Percentiles rank a stretch among this genome's conserved stretches.
Evolutionary conservation across 345 rosid species (phyloP).

Genomic region (Linum tenue): DNA sequence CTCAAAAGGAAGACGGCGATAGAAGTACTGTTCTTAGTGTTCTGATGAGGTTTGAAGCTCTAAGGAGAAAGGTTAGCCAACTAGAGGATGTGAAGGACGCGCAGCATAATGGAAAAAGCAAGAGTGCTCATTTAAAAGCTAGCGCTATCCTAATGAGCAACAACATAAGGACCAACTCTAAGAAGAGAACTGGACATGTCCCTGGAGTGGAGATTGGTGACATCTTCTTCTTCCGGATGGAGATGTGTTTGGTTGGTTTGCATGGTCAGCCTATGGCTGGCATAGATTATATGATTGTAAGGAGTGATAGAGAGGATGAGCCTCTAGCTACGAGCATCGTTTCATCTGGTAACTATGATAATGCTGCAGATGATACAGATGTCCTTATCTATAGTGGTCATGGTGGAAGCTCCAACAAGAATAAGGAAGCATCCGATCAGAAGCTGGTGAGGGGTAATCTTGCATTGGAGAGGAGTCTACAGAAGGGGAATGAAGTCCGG

Average conservation of each 20-base stretch:
- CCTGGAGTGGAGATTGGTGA: constrained; percentile 81
- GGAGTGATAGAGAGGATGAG: constrained; percentile 38
- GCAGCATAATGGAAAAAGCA: constrained; percentile 20
- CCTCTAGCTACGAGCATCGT: constrained; percentile 65
- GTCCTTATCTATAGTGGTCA: constrained; percentile 68
- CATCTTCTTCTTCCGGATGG: constrained; percentile 70
- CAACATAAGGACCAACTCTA: constrained; percentile 55
- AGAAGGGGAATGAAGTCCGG: constrained; percentile 54
- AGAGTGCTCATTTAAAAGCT: constrained; percentile 47
- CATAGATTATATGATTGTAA: constrained; percentile 56
- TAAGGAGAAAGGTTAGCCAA: constrained; percentile 23
- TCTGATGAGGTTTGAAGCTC: constrained; percentile 20
- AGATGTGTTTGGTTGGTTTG: constrained; percentile 63
- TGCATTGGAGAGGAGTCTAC: constrained; percentile 65
- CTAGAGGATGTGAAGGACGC: constrained; percentile 22
- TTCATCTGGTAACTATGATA: constrained; percentile 68
- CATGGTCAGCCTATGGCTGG: constrained; percentile 81
- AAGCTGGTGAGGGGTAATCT: constrained; percentile 86
- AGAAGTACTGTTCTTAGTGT: constrained; percentile 15
- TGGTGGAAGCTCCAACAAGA: constrained; percentile 41
- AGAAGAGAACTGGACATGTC: constrained; percentile 56
- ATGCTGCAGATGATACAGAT: constrained; percentile 51
- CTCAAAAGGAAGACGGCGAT: constrained; percentile 26
- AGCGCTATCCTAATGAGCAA: constrained; percentile 47
- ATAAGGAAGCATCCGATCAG: constrained; percentile 61